A percentile compares a stretch with the other conserved stretches of the same genome.
phyloP scores from a whole-genome alignment of 169 alveolate genomes.

The Cryptosporidium viatorum region DNA sequence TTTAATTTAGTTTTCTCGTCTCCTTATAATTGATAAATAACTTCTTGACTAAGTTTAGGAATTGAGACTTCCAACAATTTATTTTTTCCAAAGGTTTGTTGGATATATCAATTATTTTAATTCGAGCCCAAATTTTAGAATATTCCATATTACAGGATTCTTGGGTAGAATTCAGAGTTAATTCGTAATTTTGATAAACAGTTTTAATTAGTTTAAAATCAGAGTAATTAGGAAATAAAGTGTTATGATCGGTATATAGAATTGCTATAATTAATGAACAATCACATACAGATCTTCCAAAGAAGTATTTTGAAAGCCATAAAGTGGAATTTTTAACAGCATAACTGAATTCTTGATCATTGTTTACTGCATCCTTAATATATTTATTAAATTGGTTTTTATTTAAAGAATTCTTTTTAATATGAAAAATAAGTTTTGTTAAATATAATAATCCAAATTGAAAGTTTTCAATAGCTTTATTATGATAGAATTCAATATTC shows the following conservation, averaged over 20 bases:
- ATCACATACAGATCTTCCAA: conserved; percentile 51
- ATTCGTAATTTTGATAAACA: not conserved
- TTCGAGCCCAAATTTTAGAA: conserved; percentile 1
- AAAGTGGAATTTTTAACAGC: not conserved
- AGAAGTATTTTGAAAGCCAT: conserved; percentile 44
- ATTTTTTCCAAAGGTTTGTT: conserved; percentile 43
- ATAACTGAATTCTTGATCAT: not conserved
- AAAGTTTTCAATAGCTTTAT: conserved; percentile 28
- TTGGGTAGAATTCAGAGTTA: not conserved
- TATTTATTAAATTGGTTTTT: not conserved
- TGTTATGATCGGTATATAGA: not conserved
- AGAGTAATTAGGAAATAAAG: not conserved
- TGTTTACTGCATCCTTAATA: not conserved
- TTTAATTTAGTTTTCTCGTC: not conserved
- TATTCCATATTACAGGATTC: not conserved
- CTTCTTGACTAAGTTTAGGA: conserved; percentile 3
- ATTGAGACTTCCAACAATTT: conserved; percentile 21
- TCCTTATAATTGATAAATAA: not conserved
- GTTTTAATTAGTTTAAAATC: not conserved
- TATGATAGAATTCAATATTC: conserved; percentile 14
- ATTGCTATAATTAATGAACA: conserved; percentile 25
- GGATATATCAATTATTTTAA: conserved; percentile 30
- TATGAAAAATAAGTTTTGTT: conserved; percentile 20
- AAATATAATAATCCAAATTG: conserved; percentile 36
- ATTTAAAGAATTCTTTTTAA: not conserved